These are phyloP conservation scores for Aulographum hederae DNA, from an alignment of 2,329 filamentous ascomycete species.

Conservation along the genomic window DNA sequence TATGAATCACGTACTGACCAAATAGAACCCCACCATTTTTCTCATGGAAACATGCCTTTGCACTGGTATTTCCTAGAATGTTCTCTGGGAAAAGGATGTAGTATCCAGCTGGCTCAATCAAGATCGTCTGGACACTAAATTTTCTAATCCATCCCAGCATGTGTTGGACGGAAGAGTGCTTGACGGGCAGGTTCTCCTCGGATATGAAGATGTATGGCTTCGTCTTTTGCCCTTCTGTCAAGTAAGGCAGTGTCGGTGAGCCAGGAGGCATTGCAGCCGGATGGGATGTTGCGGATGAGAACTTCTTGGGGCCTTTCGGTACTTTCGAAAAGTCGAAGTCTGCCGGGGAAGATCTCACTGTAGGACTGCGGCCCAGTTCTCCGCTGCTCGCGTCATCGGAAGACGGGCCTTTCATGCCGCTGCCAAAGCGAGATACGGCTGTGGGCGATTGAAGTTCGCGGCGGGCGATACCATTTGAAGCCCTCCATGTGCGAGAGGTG, in stretches of 20 bases:
- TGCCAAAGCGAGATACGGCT: no score
- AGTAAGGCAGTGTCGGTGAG: no score
- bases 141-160: not conserved
- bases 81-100: not conserved
- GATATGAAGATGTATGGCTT: not conserved
- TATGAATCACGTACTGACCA: not conserved
- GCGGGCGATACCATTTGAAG: no score
- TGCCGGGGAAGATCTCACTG: no score
- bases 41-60: not conserved
- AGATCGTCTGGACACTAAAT: not conserved
- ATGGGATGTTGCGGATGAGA: no score
- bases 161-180: not conserved
- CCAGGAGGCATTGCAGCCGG: no score
- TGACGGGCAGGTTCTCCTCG: not conserved
- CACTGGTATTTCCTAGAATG: not conserved
- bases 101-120: not conserved
- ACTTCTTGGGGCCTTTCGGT: slow-evolving; percentile 3
- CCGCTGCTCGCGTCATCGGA: no score
- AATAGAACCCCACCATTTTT: not conserved
- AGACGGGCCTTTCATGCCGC: no score
- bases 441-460: no score
- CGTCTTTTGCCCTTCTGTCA: not conserved
- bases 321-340: slow-evolving; percentile 5
- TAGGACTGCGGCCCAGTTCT: no score
- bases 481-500: no score